Evolutionary conservation across 768 basidiomycete species (phyloP).

Genomic region (Hirschioporus abietinus): DNA sequence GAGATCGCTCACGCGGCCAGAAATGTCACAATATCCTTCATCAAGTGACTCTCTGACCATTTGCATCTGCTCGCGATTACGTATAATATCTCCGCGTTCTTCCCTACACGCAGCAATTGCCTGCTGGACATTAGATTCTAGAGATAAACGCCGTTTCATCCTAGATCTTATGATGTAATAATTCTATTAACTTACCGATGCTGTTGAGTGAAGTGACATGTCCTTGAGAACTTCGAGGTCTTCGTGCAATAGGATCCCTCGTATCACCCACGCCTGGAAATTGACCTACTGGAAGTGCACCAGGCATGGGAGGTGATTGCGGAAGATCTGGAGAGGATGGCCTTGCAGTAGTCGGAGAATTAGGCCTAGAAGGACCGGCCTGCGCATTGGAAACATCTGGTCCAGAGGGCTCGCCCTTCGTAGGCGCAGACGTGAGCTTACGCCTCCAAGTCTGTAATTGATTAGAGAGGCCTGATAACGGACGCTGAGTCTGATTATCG

Average conservation of each 20-base stretch:
- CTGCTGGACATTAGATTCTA: constrained; percentile 62
- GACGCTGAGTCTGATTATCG: background rate
- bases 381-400: background rate
- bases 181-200: constrained; percentile 31
- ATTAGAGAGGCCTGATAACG: background rate
- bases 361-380: background rate
- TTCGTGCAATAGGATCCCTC: background rate
- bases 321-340: background rate
- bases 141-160: constrained; percentile 9
- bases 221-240: constrained; percentile 11
- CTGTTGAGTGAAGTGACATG: constrained; percentile 36
- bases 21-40: constrained; percentile 79
- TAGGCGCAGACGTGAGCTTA: constrained; percentile 12
- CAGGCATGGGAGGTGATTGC: background rate
- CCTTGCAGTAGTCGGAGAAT: background rate
- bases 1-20: constrained; percentile 58
- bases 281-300: background rate
- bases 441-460: constrained; percentile 15
- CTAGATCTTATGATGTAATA: background rate
- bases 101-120: constrained; percentile 69
- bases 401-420: background rate
- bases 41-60: constrained; percentile 69
- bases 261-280: background rate
- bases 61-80: constrained; percentile 64
- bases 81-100: constrained; percentile 57